Conservation (phyloP, 1,139 yeast species). For the Magnusiomyces fungicola region DNA sequence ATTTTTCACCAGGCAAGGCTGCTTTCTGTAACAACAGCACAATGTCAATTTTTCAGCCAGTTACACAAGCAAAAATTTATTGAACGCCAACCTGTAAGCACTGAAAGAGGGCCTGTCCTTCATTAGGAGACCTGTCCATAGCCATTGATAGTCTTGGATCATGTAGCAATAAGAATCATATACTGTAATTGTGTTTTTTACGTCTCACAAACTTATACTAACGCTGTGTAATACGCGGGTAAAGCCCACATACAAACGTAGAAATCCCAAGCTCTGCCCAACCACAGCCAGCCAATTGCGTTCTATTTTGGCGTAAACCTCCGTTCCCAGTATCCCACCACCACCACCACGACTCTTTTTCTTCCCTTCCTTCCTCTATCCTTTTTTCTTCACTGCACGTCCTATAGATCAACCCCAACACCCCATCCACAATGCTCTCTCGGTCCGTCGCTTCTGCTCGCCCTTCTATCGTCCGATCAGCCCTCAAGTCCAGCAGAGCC, state of each 20-base stretch:
- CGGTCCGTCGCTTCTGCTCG: constrained; percentile 15
- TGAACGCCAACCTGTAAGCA: too few species aligned
- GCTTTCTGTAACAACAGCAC: too few species aligned
- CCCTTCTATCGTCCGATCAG: constrained; percentile 8
- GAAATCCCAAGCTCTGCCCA: not conserved
- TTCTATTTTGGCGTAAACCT: not conserved
- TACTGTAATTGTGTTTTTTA: too few species aligned
- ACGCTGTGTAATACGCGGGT: not conserved
- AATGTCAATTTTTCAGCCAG: too few species aligned
- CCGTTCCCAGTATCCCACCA: constrained; percentile 1
- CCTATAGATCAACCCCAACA: not conserved
- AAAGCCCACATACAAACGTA: not conserved
- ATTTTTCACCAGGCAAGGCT: not conserved
- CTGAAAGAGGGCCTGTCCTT: too few species aligned
- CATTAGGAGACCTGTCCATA: too few species aligned
- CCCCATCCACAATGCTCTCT: constrained; percentile 12
- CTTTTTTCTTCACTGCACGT: not conserved
- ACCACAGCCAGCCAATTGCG: not conserved
- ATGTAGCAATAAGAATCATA: too few species aligned
- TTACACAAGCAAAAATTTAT: too few species aligned
- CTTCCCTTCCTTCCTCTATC: not conserved
- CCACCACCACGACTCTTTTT: not conserved
- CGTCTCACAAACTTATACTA: too few species aligned
- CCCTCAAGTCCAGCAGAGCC: constrained; percentile 17
- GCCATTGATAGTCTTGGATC: too few species aligned